Evolutionary conservation across 345 rosid genomes (phyloP), one percentile per base, ranked within the genome.

Genomic region (Linum tenue): DNA sequence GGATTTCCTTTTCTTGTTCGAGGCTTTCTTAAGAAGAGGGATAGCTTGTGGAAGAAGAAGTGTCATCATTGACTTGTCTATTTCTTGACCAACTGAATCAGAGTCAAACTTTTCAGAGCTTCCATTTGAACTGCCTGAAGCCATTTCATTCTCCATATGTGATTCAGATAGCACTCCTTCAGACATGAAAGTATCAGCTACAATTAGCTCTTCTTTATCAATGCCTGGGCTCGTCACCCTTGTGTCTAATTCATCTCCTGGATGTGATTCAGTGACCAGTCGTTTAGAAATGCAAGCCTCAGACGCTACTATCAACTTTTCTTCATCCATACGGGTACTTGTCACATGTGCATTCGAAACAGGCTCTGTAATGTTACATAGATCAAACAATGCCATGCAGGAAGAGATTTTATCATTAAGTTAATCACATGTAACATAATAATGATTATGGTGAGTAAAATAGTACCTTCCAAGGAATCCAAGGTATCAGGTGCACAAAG

Each of bases 31-130:
- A 63, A 92, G 92, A 43, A 90, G 78, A 70, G 97, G 97, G 67
- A 92, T 67, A 60, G 95, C 97, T 84, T 82, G 96, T 65, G 99
- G 99, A 77, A 90, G 89, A 70, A 88, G 83, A 72, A 94, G 60
- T 16, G 86, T 77, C 86, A 90, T 84, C 99, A 94, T 94, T 69
- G 87, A 76, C 66, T 76, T 76, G 63, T 85, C 75, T 68, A 79
- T 73, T 59, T 77, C 97, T 69, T 82, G 83, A 71, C 80, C 85
- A 59, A 78, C 79, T 63, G 83, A 81, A 74, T 84, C 85, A 64
- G 69, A 73, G 41, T 81, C 86, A 69, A 75, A 75, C 67, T 76
- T 74, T 63, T 68, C 86, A 56, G 70, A 82, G 77, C 67, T 74
- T 40, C 62, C 59, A 72, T 64, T 81, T 64, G 80, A 78, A 83